A percentile compares a stretch with the other conserved stretches of the same genome.
These are phyloP conservation scores for Ustilago vetiveriae DNA, from an alignment of 1,284 basidiomycete species.

Conservation along the genomic window DNA sequence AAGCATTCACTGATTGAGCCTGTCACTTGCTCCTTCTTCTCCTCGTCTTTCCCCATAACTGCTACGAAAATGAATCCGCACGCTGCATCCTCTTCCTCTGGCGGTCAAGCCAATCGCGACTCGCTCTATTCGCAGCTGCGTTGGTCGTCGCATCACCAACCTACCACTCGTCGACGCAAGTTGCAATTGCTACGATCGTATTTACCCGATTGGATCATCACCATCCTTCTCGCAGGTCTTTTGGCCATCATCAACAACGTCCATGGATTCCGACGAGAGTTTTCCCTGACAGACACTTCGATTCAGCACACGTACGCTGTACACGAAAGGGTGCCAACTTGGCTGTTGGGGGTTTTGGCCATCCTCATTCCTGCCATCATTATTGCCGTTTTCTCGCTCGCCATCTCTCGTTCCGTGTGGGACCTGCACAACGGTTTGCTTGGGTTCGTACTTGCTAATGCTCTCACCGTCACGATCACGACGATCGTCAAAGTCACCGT, in stretches of 20 bases:
- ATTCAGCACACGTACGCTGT: conserved; percentile 76
- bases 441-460: conserved; percentile 78
- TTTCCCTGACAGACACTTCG: conserved; percentile 71
- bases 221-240: conserved; percentile 69
- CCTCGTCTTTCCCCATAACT: not conserved
- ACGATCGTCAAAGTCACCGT: conserved; percentile 82
- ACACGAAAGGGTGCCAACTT: conserved; percentile 83
- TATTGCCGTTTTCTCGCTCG: conserved; percentile 75
- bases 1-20: too few species aligned
- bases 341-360: conserved; percentile 62
- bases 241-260: conserved; percentile 76
- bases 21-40: too few species aligned
- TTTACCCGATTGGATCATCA: conserved; percentile 62
- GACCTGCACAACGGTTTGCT: conserved; percentile 84
- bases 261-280: conserved; percentile 79
- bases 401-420: conserved; percentile 83
- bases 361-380: conserved; percentile 69
- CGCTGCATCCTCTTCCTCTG: not conserved
- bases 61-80: not conserved
- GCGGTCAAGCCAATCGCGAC: conserved; percentile 11
- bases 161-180: conserved; percentile 21
- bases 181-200: conserved; percentile 38
- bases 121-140: conserved; percentile 41
- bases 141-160: conserved; percentile 22
- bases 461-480: conserved; percentile 81